phyloP scores from a whole-genome alignment of 2,329 filamentous ascomycete genomes.

The Bipolaris gigantea region DNA sequence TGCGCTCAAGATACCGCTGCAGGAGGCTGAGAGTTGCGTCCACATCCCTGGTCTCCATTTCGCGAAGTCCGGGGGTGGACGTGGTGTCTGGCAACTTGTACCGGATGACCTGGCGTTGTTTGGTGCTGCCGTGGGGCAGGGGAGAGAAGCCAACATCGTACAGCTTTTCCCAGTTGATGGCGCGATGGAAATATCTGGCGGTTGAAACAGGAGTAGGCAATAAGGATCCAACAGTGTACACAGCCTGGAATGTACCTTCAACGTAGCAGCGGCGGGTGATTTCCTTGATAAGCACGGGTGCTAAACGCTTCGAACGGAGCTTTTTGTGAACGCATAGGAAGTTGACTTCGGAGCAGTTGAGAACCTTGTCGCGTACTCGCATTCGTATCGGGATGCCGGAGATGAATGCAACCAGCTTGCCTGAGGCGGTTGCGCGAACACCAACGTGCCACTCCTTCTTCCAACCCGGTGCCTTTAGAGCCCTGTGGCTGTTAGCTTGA shows the following conservation, averaged over 20 bases:
- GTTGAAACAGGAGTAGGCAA: conserved; percentile 90
- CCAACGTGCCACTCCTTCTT: conserved; percentile 93
- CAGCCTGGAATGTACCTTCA: conserved; percentile 85
- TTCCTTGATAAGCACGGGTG: conserved; percentile 95
- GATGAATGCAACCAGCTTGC: conserved; percentile 92
- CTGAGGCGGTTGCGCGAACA: conserved; percentile 79
- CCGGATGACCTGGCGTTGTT: conserved; percentile 79
- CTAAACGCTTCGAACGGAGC: conserved; percentile 85
- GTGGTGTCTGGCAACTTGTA: conserved; percentile 80
- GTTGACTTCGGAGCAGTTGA: conserved; percentile 91
- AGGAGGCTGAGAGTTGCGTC: conserved; percentile 74
- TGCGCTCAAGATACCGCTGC: conserved; percentile 74
- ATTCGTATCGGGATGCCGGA: conserved; percentile 87
- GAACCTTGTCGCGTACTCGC: conserved; percentile 72
- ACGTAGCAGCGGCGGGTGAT: conserved; percentile 91
- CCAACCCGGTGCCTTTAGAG: conserved; percentile 93
- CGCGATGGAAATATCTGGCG: conserved; percentile 92
- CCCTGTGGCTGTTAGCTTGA: conserved; percentile 58
- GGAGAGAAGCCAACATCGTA: conserved; percentile 94
- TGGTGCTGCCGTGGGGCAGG: conserved; percentile 80
- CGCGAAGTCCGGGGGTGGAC: conserved; percentile 71
- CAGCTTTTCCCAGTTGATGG: conserved; percentile 93
- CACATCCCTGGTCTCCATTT: conserved; percentile 78
- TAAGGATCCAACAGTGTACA: conserved; percentile 91
- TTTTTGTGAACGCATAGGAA: conserved; percentile 99